Evolutionary conservation across 768 basidiomycete species (phyloP).

Genomic region (Collybia sp.): DNA sequence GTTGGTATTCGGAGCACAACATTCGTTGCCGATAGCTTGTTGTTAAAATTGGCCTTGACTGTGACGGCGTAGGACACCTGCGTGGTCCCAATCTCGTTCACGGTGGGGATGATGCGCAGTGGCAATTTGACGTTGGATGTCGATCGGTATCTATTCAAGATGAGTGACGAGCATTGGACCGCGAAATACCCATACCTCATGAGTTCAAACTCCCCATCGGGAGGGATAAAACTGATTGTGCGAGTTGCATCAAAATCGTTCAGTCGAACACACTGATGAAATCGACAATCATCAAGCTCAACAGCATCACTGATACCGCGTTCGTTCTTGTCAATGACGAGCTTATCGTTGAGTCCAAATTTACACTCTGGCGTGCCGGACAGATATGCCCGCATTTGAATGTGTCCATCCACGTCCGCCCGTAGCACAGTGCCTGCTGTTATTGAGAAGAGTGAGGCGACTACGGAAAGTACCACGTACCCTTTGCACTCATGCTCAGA

Average conservation of each 20-base stretch:
- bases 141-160: conserved; percentile 73
- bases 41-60: conserved; percentile 84
- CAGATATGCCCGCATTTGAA: conserved; percentile 96
- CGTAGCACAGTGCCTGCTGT: conserved; percentile 75
- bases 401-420: conserved; percentile 98
- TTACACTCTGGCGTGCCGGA: conserved; percentile 98
- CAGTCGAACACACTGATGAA: conserved; percentile 96
- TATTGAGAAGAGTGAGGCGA: conserved; percentile 1
- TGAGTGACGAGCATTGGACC: background rate
- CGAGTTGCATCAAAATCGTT: conserved; percentile 92
- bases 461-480: conserved; percentile 30
- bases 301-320: conserved; percentile 72
- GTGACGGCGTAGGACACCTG: conserved; percentile 89
- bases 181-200: conserved; percentile 64
- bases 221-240: conserved; percentile 95
- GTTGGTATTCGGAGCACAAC: conserved; percentile 94
- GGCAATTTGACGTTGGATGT: conserved; percentile 97
- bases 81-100: conserved; percentile 89
- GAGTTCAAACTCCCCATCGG: conserved; percentile 97
- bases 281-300: conserved; percentile 95
- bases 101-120: conserved; percentile 81
- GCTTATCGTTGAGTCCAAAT: conserved; percentile 97
- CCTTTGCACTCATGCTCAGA: conserved; percentile 95
- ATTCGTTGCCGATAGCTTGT: conserved; percentile 90
- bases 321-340: conserved; percentile 88